Base-by-base conservation (phyloP, 352 stramenopile species). In the Phytopythium vexans region DNA sequence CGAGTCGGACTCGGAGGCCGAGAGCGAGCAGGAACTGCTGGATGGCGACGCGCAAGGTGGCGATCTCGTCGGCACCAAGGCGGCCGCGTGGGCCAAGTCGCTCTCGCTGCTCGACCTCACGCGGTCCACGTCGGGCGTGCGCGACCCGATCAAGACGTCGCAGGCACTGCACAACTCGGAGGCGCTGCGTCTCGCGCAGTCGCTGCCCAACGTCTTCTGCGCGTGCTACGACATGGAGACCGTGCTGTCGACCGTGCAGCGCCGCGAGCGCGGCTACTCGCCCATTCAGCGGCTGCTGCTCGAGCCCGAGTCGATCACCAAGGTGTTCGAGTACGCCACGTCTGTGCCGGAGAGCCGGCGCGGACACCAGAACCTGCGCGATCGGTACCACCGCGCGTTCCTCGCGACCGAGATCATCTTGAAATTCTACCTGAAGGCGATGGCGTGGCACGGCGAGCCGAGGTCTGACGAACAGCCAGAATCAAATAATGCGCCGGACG, bases 391-490 rank as follows among this genome's bases (percentile, higher is more conserved):
- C 9, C 76, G 70, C 4, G 56, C 74, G 31, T 74, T 75, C 31
- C 68, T 92, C 31, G 78, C 82, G 11, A 89, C 75, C 15, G 72
- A 89, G 63, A 89, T 92, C 59, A 88, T 89, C 15, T 39, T 86
- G 42, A 55, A 69, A 35, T 89, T 89, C 61, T 92, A 92, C 45
- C 58, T 88, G 2, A 88, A 92, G 54, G 74, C 62, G 4, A 74
- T 92, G 56, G 69, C 70, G 12, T 92, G 82, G 82, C 79, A 88
- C 12, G 82, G 81, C 39, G 52, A 66, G 7, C 81, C 81, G 0
- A 87, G 78, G 43, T 21, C 59, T 6, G 52, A 63, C 27, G 1
- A 27, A 27, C 21, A 27, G 21, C 21, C 21, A 27, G 21, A 27
- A 27, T 27, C 21, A 27, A 27, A 27, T 27, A 27, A 27, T 27